These are phyloP conservation scores for Parafenestella ontariensis DNA, from an alignment of 2,329 filamentous ascomycete species.

Conservation along the genomic window DNA sequence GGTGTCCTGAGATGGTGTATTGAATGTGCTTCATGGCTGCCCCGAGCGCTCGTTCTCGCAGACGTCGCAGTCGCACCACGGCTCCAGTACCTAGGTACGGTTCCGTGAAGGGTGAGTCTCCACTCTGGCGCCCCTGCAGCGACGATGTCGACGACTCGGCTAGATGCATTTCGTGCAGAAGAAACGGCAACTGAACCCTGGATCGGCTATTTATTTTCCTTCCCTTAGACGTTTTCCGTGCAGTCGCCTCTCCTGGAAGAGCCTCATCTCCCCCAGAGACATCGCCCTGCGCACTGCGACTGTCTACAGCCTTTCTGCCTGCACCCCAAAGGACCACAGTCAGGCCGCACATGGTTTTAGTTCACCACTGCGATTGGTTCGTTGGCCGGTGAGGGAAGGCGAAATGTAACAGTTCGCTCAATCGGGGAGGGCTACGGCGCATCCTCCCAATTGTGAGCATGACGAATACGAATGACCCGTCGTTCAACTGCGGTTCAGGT, in stretches of 20 bases:
- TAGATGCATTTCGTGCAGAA: slow-evolving; percentile 16
- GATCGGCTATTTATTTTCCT: slow-evolving; percentile 4
- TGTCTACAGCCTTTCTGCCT: background rate
- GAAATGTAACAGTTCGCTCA: background rate
- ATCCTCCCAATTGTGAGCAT: background rate
- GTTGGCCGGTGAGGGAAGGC: background rate
- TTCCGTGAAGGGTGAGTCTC: background rate
- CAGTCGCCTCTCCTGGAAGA: slow-evolving; percentile 1
- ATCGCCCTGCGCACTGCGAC: background rate
- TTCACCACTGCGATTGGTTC: background rate
- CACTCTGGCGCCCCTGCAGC: slow-evolving; percentile 10
- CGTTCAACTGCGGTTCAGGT: background rate
- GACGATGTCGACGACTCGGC: slow-evolving; percentile 7
- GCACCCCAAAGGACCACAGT: too few species aligned
- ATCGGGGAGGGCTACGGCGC: background rate
- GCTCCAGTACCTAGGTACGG: background rate
- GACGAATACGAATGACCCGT: slow-evolving; percentile 6
- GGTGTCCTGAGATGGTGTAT: background rate
- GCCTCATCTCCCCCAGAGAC: background rate
- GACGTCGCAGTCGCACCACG: slow-evolving; percentile 2
- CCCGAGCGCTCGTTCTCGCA: background rate
- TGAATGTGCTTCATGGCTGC: background rate
- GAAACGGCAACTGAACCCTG: slow-evolving; percentile 5
- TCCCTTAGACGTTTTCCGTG: background rate
- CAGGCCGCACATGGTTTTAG: background rate